Evolutionary conservation across 1,139 yeast species (phyloP).

Genomic region (Keqinozyma sinolaborantium): DNA sequence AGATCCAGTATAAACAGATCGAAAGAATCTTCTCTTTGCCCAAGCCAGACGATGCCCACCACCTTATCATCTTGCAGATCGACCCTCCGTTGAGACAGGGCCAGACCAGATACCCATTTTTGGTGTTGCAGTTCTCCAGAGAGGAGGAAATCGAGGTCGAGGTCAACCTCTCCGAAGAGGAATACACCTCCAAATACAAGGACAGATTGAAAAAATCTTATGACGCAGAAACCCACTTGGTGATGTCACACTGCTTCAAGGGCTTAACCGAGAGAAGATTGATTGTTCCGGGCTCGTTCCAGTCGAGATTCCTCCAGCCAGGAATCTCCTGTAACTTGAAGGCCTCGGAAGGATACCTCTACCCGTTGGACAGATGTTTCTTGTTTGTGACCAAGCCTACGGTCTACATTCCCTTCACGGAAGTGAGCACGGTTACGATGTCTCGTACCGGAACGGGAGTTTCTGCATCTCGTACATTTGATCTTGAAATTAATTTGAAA

Average conservation of each 20-base stretch:
- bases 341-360: conserved; percentile 92
- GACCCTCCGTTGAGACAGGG: conserved; percentile 93
- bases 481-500: conserved; percentile 72
- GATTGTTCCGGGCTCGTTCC: conserved; percentile 82
- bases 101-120: conserved; percentile 91
- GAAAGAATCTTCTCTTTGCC: conserved; percentile 91
- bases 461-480: conserved; percentile 86
- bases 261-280: conserved; percentile 88
- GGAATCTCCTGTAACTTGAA: conserved; percentile 90
- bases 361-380: conserved; percentile 86
- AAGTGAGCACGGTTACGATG: conserved; percentile 71
- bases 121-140: conserved; percentile 82
- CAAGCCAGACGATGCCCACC: conserved; percentile 90
- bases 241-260: conserved; percentile 82
- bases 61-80: conserved; percentile 80
- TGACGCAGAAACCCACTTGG: conserved; percentile 81
- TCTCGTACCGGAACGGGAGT: conserved; percentile 85
- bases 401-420: conserved; percentile 82
- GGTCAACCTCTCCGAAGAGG: conserved; percentile 80
- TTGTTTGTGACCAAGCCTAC: conserved; percentile 94
- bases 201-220: conserved; percentile 73
- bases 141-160: conserved; percentile 93
- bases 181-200: conserved; percentile 71
- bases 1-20: conserved; percentile 85
- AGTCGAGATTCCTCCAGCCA: conserved; percentile 69